phyloP scores from a whole-genome alignment of 2,329 filamentous ascomycete species.

The Claviceps spartinae region DNA sequence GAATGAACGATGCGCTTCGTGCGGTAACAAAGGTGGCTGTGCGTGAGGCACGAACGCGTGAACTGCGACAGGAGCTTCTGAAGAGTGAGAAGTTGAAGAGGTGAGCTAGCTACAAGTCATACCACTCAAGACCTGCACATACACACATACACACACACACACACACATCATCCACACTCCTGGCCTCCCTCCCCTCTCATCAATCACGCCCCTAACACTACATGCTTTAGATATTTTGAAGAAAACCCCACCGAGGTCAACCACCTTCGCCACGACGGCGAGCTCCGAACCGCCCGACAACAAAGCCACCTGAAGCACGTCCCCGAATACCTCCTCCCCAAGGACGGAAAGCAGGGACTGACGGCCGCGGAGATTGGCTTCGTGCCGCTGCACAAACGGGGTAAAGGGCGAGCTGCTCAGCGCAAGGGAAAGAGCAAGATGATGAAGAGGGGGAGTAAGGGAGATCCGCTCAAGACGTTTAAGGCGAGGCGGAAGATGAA shows the following conservation, averaged over 20 bases:
- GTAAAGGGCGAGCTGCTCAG: constrained; percentile 32
- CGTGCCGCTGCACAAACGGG: constrained; percentile 50
- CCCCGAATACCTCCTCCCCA: constrained; percentile 82
- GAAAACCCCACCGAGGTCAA: constrained; percentile 85
- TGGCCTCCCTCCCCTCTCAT: not conserved
- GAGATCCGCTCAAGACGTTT: constrained; percentile 82
- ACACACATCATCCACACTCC: not conserved
- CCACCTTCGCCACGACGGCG: constrained; percentile 80
- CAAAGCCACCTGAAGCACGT: constrained; percentile 89
- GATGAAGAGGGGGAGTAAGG: constrained; percentile 36
- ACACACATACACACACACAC: not conserved
- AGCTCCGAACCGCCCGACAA: constrained; percentile 67
- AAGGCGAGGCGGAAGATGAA: constrained; percentile 45
- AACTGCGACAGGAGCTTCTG: constrained; percentile 77
- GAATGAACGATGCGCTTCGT: constrained; percentile 82
- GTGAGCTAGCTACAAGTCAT: constrained; percentile 8
- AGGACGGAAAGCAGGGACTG: constrained; percentile 56
- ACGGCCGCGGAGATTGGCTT: constrained; percentile 59
- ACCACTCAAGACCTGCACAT: not conserved
- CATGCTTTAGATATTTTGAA: constrained; percentile 57
- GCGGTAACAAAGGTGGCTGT: constrained; percentile 83
- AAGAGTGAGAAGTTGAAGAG: constrained; percentile 89
- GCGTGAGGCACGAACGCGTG: constrained; percentile 75
- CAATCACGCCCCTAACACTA: not conserved
- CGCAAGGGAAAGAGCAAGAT: constrained; percentile 30